phyloP scores from a whole-genome alignment of 225 moss, liverwort and hornwort species.

The Anthoceros angustus region DNA sequence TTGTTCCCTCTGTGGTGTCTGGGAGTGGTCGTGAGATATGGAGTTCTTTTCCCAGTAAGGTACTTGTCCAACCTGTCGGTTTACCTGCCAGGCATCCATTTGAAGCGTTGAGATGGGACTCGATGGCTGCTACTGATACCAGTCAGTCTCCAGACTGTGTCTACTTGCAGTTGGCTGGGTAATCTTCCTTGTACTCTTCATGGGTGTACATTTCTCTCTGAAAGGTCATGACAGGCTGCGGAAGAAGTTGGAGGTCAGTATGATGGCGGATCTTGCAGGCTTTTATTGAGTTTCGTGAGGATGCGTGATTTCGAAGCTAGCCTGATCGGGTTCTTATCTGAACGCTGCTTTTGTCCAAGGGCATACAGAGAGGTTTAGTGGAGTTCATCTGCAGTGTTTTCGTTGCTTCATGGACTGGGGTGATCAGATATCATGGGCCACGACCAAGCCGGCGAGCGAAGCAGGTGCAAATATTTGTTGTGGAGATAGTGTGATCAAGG shows the following conservation, averaged over 20 bases:
- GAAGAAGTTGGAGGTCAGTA: conserved; percentile 63
- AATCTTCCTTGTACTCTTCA: conserved; percentile 70
- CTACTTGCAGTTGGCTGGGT: conserved; percentile 71
- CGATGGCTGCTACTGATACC: too few species aligned
- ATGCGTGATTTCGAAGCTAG: too few species aligned
- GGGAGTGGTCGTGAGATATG: conserved; percentile 63
- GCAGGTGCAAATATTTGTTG: conserved; percentile 31
- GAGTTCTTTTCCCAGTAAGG: conserved; percentile 80
- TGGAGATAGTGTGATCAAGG: not conserved
- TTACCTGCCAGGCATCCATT: not conserved
- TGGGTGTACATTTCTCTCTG: conserved; percentile 53
- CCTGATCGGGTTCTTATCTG: not conserved
- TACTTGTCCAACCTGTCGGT: conserved; percentile 7
- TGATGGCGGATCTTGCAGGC: too few species aligned
- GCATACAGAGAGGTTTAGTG: conserved; percentile 72
- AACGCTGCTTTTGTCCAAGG: conserved; percentile 12
- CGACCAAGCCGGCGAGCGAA: conserved; percentile 77
- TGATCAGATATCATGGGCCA: conserved; percentile 86
- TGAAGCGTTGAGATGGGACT: not conserved
- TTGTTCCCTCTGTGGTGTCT: conserved; percentile 75
- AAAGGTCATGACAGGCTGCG: conserved; percentile 53
- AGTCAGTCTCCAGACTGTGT: conserved; percentile 34
- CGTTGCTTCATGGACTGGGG: conserved; percentile 94
- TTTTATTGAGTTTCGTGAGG: not conserved
- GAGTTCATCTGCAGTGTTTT: conserved; percentile 92